Percentiles rank a stretch among this genome's conserved stretches.
These are phyloP conservation scores for Abelmoschus esculentus DNA, from an alignment of 345 rosid species.

Conservation along the genomic window DNA sequence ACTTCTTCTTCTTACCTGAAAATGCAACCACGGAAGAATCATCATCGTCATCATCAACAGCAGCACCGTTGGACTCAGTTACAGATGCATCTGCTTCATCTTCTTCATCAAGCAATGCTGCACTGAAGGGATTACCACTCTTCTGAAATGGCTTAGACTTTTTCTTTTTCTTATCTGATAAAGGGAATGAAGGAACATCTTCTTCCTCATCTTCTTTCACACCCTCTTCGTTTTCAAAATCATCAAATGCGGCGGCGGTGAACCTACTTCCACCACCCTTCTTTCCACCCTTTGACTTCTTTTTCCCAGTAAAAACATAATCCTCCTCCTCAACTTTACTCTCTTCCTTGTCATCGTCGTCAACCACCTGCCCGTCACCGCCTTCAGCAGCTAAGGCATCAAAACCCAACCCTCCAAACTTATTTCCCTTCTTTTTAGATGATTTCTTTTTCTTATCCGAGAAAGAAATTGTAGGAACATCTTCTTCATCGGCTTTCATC, in stretches of 20 bases:
- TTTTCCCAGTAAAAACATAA: conserved; percentile 33
- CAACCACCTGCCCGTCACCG: not conserved
- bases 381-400: not conserved
- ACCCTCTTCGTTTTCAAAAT: conserved; percentile 25
- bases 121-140: conserved; percentile 40
- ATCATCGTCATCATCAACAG: conserved; percentile 24
- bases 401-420: conserved; percentile 8
- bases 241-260: conserved; percentile 24
- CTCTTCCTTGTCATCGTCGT: conserved; percentile 3
- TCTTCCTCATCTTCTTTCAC: conserved; percentile 30
- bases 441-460: conserved; percentile 77
- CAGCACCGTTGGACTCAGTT: conserved; percentile 19
- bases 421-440: conserved; percentile 44
- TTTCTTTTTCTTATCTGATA: conserved; percentile 74
- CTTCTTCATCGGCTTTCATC: conserved; percentile 30
- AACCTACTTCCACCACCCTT: conserved; percentile 23
- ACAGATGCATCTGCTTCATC: conserved; percentile 32
- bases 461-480: conserved; percentile 33
- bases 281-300: conserved; percentile 39
- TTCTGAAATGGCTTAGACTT: conserved; percentile 50
- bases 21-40: conserved; percentile 31
- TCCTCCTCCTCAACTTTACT: conserved; percentile 37
- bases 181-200: conserved; percentile 30
- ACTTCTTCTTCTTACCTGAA: conserved; percentile 64
- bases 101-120: conserved; percentile 49